A percentile compares a stretch with the other conserved stretches of the same genome.
These are phyloP conservation scores for Colletotrichum cordylinicola DNA, from an alignment of 2,329 filamentous ascomycete species.

Conservation along the genomic window DNA sequence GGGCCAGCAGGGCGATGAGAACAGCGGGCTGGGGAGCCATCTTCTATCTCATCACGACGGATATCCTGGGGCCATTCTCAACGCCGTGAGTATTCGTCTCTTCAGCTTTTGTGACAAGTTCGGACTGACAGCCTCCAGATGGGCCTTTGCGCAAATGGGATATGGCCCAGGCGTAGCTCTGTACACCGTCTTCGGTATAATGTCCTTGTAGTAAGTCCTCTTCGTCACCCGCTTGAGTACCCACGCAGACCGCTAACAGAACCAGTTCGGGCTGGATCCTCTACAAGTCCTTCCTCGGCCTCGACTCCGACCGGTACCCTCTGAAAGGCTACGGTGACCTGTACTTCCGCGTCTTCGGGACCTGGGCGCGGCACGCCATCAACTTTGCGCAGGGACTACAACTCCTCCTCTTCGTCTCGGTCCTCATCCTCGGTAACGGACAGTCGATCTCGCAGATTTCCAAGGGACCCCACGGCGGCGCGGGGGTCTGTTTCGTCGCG, in stretches of 20 bases:
- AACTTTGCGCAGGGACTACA: constrained; percentile 54
- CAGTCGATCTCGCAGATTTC: constrained; percentile 60
- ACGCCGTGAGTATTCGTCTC: constrained; percentile 32
- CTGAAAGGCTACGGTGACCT: constrained; percentile 52
- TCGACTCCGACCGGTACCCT: constrained; percentile 53
- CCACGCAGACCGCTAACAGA: constrained; percentile 8
- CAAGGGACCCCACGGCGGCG: constrained; percentile 30
- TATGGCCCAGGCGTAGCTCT: constrained; percentile 50
- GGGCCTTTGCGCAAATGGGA: constrained; percentile 37
- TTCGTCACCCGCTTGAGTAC: too few species aligned
- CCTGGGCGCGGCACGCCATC: constrained; percentile 47
- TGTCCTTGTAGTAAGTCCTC: constrained; percentile 5
- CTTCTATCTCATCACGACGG: constrained; percentile 56
- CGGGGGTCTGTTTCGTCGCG: constrained; percentile 56
- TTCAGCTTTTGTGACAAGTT: not conserved
- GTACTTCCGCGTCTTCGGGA: constrained; percentile 53
- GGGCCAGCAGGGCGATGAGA: constrained; percentile 49
- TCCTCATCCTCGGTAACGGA: constrained; percentile 58
- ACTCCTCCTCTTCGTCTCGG: constrained; percentile 55
- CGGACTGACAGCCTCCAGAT: not conserved
- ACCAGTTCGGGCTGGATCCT: constrained; percentile 51
- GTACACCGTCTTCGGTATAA: constrained; percentile 49
- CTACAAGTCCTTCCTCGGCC: constrained; percentile 49
- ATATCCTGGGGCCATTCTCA: constrained; percentile 50
- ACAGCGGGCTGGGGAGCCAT: constrained; percentile 51